Conservation (phyloP, 2,329 filamentous ascomycete genomes). For the Graphiopsis chlorocephala region DNA sequence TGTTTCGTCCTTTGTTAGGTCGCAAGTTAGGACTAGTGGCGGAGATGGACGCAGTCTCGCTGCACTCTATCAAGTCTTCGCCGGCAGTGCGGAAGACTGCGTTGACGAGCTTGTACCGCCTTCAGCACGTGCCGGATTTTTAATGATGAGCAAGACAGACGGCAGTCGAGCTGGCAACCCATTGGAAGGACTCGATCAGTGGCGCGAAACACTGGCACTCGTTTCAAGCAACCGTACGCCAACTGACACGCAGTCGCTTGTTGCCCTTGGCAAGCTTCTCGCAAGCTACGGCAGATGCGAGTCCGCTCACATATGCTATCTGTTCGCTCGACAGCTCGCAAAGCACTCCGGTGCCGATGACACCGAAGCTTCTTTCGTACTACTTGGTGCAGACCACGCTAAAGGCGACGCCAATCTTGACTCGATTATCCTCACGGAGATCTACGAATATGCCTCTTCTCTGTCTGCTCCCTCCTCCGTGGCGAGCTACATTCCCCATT, state of each 20-base stretch:
- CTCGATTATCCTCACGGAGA: constrained; percentile 87
- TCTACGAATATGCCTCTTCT: constrained; percentile 86
- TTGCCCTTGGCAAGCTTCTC: constrained; percentile 77
- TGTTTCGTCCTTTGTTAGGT: constrained; percentile 89
- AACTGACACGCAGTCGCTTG: constrained; percentile 73
- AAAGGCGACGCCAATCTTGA: constrained; percentile 74
- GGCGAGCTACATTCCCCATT: constrained; percentile 64
- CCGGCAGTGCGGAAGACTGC: constrained; percentile 90
- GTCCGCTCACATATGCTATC: constrained; percentile 88
- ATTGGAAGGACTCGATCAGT: constrained; percentile 83
- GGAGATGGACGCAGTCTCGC: constrained; percentile 79
- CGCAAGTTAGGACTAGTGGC: constrained; percentile 82
- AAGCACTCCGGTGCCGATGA: constrained; percentile 84
- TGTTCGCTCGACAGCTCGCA: constrained; percentile 72
- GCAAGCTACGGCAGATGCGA: constrained; percentile 83
- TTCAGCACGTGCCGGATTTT: constrained; percentile 86
- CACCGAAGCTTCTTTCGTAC: constrained; percentile 70
- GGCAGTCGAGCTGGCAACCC: constrained; percentile 65
- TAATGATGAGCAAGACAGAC: constrained; percentile 77
- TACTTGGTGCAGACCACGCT: constrained; percentile 83
- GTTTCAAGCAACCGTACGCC: constrained; percentile 83
- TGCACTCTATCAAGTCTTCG: constrained; percentile 88
- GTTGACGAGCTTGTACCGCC: constrained; percentile 93
- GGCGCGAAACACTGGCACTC: constrained; percentile 84
- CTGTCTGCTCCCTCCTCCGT: constrained; percentile 53